These are phyloP conservation scores for Pythium aphanidermatum DNA, from an alignment of 352 stramenopile species.

Conservation along the genomic window DNA sequence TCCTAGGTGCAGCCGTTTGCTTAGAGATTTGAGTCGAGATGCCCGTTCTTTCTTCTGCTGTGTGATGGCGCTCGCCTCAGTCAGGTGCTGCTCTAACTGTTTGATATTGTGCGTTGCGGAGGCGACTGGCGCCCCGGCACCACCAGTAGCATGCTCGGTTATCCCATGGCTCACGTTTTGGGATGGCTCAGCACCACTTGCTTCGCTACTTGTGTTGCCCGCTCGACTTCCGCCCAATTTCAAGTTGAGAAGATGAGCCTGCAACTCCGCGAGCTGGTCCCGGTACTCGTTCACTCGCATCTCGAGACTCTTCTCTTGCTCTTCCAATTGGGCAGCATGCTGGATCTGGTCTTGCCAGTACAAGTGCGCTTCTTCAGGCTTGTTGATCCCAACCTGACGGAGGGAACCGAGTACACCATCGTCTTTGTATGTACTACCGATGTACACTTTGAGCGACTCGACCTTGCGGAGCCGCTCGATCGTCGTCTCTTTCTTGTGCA, in stretches of 20 bases:
- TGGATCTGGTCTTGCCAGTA: conserved; percentile 80
- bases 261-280: conserved; percentile 47
- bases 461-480: conserved; percentile 46
- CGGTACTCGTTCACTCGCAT: conserved; percentile 52
- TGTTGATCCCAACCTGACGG: conserved; percentile 75
- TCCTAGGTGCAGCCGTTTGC: conserved; percentile 69
- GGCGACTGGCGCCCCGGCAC: conserved; percentile 5
- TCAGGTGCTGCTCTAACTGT: conserved; percentile 56
- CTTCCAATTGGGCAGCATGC: conserved; percentile 59
- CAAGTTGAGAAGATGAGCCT: conserved; percentile 59
- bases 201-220: not conserved
- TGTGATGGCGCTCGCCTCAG: conserved; percentile 34
- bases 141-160: conserved; percentile 5
- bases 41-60: conserved; percentile 72
- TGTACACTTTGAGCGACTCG: conserved; percentile 57
- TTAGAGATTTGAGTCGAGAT: conserved; percentile 42
- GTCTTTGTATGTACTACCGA: conserved; percentile 68
- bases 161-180: too few relatives aligned
- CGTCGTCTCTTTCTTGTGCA: conserved; percentile 70
- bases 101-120: conserved; percentile 49
- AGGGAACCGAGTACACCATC: conserved; percentile 64
- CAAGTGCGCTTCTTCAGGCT: conserved; percentile 57
- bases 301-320: conserved; percentile 53
- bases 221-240: conserved; percentile 51
- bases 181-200: too few relatives aligned